phyloP scores from a whole-genome alignment of 441 rosid species.

The Melastoma candidum region DNA sequence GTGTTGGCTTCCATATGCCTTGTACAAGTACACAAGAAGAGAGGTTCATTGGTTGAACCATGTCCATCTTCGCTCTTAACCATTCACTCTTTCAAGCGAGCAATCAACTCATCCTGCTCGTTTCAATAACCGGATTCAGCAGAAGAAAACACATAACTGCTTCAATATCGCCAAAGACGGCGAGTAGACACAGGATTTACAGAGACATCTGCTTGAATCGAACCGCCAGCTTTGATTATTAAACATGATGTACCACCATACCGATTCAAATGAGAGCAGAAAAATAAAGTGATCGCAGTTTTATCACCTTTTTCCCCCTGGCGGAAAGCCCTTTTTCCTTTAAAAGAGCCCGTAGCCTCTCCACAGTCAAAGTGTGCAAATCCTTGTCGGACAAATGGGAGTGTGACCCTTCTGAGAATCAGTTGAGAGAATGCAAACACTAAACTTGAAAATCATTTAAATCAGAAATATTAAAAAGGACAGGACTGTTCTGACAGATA shows the following conservation, averaged over 20 bases:
- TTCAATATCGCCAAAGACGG: background rate
- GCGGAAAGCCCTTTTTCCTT: constrained; percentile 71
- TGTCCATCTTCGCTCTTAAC: constrained; percentile 8
- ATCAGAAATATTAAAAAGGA: too few species aligned
- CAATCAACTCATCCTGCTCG: constrained; percentile 66
- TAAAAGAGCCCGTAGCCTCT: constrained; percentile 79
- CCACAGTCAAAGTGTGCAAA: constrained; percentile 67
- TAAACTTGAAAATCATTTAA: background rate
- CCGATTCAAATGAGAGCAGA: constrained; percentile 9
- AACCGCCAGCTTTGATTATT: background rate
- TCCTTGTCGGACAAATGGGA: constrained; percentile 49
- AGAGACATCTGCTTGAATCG: too few species aligned
- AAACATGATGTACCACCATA: background rate
- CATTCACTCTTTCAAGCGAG: constrained; percentile 42
- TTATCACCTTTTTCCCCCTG: constrained; percentile 72
- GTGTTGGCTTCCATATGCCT: too few species aligned
- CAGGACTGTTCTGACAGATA: too few species aligned
- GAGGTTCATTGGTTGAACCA: too few species aligned
- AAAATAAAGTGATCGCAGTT: too few species aligned
- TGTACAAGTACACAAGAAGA: too few species aligned
- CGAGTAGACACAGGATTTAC: too few species aligned
- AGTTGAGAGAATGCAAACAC: background rate
- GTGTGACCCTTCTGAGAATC: constrained; percentile 49
- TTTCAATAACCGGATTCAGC: too few species aligned
- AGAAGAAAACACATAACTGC: background rate